phyloP scores from a whole-genome alignment of 208 protist species.

The Leishmania martiniquensis region DNA sequence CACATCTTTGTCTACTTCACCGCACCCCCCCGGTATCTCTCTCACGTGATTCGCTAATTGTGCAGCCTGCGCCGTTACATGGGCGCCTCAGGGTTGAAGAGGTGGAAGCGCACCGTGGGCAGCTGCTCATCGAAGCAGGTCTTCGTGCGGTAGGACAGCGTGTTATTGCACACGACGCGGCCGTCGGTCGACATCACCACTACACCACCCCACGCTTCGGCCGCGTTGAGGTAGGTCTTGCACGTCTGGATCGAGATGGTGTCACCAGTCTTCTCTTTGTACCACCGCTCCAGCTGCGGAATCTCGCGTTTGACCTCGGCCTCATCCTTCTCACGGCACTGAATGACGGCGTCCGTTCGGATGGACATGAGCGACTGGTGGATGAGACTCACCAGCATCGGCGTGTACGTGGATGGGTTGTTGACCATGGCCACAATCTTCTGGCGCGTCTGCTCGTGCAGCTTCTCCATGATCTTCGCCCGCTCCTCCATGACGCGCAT shows the following conservation, averaged over 20 bases:
- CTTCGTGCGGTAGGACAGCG: constrained; percentile 81
- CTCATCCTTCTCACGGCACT: constrained; percentile 78
- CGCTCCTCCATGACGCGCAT: constrained; percentile 85
- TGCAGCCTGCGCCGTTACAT: constrained; percentile 3
- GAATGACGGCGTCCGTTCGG: constrained; percentile 70
- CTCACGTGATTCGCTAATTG: constrained; percentile 7
- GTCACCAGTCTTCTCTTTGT: constrained; percentile 50
- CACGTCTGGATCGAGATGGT: constrained; percentile 51
- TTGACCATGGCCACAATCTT: constrained; percentile 58
- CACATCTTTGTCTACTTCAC: too few relatives aligned
- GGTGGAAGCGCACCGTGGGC: constrained; percentile 87
- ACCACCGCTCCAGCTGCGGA: constrained; percentile 69
- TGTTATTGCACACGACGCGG: constrained; percentile 91
- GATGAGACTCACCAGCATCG: constrained; percentile 67
- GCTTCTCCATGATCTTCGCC: constrained; percentile 72
- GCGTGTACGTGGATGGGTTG: constrained; percentile 64
- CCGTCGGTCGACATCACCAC: constrained; percentile 71
- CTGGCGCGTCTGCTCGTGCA: constrained; percentile 73
- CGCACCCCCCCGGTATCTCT: too few relatives aligned
- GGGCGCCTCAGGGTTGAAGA: constrained; percentile 77
- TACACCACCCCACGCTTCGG: constrained; percentile 84
- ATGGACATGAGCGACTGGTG: constrained; percentile 81
- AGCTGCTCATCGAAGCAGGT: constrained; percentile 90
- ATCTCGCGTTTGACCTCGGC: constrained; percentile 46
- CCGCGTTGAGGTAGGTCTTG: constrained; percentile 62